phyloP scores from a whole-genome alignment of 148 eudicot species.

The Dianthus caryophyllus region DNA sequence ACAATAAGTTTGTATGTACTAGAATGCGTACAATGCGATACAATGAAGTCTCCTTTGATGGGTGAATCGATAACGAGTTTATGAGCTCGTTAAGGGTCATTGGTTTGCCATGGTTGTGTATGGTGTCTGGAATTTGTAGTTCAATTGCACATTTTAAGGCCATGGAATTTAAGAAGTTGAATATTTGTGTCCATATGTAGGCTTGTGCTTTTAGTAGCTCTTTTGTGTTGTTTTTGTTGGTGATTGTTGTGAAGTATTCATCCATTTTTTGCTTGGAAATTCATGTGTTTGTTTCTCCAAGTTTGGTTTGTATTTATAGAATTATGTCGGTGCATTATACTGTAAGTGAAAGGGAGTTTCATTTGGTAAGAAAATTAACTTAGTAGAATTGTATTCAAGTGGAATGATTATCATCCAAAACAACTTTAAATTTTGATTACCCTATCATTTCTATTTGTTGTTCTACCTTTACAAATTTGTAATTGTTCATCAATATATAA shows the following conservation, averaged over 20 bases:
- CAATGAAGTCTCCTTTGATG: conserved; percentile 9
- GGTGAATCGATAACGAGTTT: conserved; percentile 15
- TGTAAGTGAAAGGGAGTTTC: no score
- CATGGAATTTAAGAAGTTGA: conserved; percentile 22
- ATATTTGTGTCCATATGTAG: conserved; percentile 27
- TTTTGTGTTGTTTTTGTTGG: background rate
- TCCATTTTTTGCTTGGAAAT: background rate
- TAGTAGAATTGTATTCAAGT: no score
- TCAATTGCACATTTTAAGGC: conserved; percentile 37
- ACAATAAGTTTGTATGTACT: conserved; percentile 23
- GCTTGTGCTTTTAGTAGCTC: conserved; percentile 28
- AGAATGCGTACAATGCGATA: conserved; percentile 29
- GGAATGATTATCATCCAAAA: no score
- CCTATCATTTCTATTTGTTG: no score
- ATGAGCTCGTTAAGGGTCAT: conserved; percentile 22
- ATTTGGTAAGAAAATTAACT: no score
- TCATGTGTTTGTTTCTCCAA: background rate
- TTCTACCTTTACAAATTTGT: no score
- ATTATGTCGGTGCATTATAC: no score
- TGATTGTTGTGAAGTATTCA: background rate
- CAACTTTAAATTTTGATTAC: no score
- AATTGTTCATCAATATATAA: no score
- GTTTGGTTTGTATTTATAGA: background rate
- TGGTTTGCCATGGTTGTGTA: conserved; percentile 30
- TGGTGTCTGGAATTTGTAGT: conserved; percentile 27